These are phyloP conservation scores for Ceratocystis cacaofunesta DNA, from an alignment of 2,329 filamentous ascomycete genomes.

Conservation along the genomic window DNA sequence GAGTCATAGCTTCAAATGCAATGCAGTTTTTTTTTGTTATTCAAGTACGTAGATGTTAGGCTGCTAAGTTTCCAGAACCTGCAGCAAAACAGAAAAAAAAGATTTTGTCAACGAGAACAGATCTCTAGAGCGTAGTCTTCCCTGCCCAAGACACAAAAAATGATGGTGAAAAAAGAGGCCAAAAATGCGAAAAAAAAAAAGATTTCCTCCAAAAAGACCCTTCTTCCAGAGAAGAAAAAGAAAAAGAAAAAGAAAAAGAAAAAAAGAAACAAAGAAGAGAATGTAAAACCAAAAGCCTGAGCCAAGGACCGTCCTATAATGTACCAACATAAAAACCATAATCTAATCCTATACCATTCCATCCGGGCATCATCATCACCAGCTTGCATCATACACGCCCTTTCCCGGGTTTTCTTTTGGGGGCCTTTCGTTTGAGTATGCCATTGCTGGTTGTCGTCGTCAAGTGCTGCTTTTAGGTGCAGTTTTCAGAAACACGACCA, in stretches of 20 bases:
- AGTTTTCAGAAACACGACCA: conserved; percentile 2
- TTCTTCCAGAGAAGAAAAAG: conserved; percentile 1
- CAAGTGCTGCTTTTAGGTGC: neutral
- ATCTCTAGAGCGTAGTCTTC: no score
- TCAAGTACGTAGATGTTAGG: neutral
- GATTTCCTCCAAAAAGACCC: conserved; percentile 2
- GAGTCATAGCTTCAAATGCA: neutral
- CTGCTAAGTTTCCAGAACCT: conserved; percentile 10
- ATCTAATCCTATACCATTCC: neutral
- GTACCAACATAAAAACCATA: conserved; percentile 4
- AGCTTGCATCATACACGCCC: neutral
- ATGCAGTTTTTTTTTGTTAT: neutral
- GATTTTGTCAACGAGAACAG: neutral
- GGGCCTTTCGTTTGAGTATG: neutral
- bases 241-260: conserved; percentile 1
- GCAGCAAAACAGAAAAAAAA: neutral
- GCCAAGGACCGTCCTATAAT: conserved; percentile 6
- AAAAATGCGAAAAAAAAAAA: conserved; percentile 1
- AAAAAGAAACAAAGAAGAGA: conserved; percentile 11
- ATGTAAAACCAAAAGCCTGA: neutral
- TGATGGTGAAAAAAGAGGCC: neutral
- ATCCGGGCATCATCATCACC: neutral
- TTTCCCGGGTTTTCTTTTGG: neutral
- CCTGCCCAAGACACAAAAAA: neutral
- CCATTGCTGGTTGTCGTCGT: neutral